A percentile compares a stretch with the other conserved stretches of the same genome.
Conservation (phyloP, 2,329 filamentous ascomycete genomes). For the Ophiostoma pallidulum region DNA sequence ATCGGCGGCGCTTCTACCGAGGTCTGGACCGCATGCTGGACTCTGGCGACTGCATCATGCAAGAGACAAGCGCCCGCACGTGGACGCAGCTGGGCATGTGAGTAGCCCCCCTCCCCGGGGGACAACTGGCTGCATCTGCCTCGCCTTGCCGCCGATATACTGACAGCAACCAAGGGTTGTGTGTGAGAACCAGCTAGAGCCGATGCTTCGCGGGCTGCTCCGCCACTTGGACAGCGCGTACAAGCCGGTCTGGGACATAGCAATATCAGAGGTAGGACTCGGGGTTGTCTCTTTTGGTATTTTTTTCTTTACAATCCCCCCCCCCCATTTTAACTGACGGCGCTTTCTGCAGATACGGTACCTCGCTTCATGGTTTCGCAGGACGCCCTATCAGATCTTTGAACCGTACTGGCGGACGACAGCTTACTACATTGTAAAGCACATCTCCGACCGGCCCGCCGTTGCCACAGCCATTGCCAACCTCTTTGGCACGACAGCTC, state of each 20-base stretch:
- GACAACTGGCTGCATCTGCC: no score
- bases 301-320: background rate
- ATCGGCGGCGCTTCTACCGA: conserved; percentile 11
- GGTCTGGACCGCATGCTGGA: conserved; percentile 9
- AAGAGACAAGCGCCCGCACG: conserved; percentile 13
- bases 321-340: background rate
- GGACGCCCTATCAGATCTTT: conserved; percentile 60
- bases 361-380: conserved; percentile 55
- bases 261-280: conserved; percentile 11
- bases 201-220: conserved; percentile 14
- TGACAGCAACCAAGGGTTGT: conserved; percentile 9
- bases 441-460: conserved; percentile 71
- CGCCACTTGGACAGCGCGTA: conserved; percentile 10
- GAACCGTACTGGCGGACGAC: conserved; percentile 83
- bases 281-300: no score
- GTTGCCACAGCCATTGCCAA: conserved; percentile 73
- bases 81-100: conserved; percentile 17
- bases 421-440: conserved; percentile 72
- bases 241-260: conserved; percentile 11
- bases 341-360: conserved; percentile 43
- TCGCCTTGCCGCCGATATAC: background rate
- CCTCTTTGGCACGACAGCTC: conserved; percentile 64
- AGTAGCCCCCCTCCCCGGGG: background rate
- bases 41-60: conserved; percentile 8
- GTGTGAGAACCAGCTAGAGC: conserved; percentile 13